These are phyloP conservation scores for Ophiocordyceps unilateralis DNA, from an alignment of 2,329 filamentous ascomycete species.

Conservation along the genomic window DNA sequence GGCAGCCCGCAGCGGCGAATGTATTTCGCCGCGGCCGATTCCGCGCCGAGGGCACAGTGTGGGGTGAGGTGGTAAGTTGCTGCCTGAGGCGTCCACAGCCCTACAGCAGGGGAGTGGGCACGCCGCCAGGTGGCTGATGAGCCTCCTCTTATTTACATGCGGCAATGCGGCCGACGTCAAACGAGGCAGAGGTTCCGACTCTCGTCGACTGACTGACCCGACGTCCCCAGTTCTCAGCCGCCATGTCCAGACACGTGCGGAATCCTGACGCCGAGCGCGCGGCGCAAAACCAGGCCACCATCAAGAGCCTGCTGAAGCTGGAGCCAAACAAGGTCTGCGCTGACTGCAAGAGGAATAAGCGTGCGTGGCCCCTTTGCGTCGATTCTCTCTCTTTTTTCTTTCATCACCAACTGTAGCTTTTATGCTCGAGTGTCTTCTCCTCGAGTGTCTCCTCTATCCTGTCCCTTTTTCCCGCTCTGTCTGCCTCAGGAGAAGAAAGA, in stretches of 20 bases:
- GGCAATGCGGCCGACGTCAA: neutral
- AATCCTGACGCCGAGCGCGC: conserved; percentile 73
- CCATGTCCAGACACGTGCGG: conserved; percentile 63
- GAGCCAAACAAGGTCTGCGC: conserved; percentile 94
- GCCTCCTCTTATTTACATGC: neutral
- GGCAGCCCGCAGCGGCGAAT: too few species aligned
- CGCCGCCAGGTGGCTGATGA: neutral
- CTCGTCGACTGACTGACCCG: neutral
- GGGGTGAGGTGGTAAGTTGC: too few species aligned
- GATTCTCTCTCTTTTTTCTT: conserved; percentile 4
- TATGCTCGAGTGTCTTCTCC: too few species aligned
- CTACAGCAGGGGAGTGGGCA: neutral
- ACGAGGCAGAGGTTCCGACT: neutral
- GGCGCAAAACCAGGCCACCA: conserved; percentile 81
- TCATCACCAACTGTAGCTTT: too few species aligned
- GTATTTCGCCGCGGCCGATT: too few species aligned
- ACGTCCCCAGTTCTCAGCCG: conserved; percentile 5
- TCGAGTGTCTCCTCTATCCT: too few species aligned
- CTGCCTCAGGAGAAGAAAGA: too few species aligned
- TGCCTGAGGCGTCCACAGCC: conserved; percentile 3
- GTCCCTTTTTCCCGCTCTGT: too few species aligned
- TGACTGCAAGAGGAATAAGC: conserved; percentile 98
- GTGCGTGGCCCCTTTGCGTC: conserved; percentile 29
- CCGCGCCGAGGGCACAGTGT: too few species aligned
- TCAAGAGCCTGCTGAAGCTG: conserved; percentile 88